A percentile compares a stretch with the other conserved stretches of the same genome.
These are phyloP conservation scores for Pleurozium schreberi DNA, from an alignment of 225 moss, liverwort and hornwort genomes.

Conservation along the genomic window DNA sequence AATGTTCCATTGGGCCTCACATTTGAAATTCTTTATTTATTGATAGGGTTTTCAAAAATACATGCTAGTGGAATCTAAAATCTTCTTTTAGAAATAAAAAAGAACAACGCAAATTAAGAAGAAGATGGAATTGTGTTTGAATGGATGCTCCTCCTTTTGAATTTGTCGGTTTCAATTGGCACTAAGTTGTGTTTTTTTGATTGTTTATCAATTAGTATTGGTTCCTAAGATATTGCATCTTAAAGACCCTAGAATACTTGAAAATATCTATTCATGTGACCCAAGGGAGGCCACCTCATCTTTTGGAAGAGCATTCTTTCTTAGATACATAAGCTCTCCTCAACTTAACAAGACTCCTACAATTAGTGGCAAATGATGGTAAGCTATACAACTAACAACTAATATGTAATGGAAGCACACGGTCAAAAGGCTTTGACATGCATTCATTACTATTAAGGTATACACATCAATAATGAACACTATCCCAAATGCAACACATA, in stretches of 20 bases:
- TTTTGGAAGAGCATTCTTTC: too few relatives aligned
- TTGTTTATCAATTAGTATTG: neutral
- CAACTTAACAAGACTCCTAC: neutral
- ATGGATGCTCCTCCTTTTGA: neutral
- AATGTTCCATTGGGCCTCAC: too few relatives aligned
- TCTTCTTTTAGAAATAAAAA: neutral
- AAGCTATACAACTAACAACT: neutral
- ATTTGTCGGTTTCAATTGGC: neutral
- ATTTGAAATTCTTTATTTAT: neutral
- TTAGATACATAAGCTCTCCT: neutral
- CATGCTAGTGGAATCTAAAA: fast-evolving
- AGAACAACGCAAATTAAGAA: neutral
- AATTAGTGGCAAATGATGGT: fast-evolving
- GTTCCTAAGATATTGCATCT: neutral
- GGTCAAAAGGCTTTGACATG: neutral
- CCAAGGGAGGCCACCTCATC: neutral
- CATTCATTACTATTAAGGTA: neutral
- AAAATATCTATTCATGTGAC: neutral
- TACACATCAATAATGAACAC: neutral
- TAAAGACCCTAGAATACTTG: neutral
- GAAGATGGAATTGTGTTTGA: neutral
- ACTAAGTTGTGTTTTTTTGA: neutral
- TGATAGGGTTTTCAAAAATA: fast-evolving
- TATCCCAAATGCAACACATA: fast-evolving
- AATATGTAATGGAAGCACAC: neutral